A percentile compares a stretch with the other conserved stretches of the same genome.
Evolutionary conservation across 805 yeast species (phyloP).

Genomic region (Lipomyces yamanashiensis): DNA sequence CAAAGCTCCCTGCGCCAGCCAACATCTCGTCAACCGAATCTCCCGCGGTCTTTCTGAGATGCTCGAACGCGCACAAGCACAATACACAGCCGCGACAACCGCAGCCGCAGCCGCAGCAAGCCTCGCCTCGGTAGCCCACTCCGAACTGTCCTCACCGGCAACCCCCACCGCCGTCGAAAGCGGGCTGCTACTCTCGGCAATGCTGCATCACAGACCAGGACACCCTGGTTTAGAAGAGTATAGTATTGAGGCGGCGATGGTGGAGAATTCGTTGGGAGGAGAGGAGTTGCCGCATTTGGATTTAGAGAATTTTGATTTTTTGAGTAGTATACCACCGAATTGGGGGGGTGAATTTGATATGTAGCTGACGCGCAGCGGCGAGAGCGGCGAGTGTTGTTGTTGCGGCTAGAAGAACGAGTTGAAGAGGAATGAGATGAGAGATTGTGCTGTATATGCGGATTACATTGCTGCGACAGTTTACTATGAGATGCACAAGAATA

Average conservation of each 20-base stretch:
- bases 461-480: too few species aligned
- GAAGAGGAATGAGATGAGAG: too few species aligned
- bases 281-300: conserved; percentile 18
- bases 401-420: too few species aligned
- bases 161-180: conserved; percentile 3
- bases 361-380: not conserved
- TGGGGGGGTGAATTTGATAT: conserved; percentile 26
- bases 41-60: conserved; percentile 24
- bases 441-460: too few species aligned
- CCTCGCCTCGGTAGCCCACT: conserved; percentile 11
- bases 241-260: conserved; percentile 16
- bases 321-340: conserved; percentile 20
- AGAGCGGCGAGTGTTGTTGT: too few species aligned
- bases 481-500: too few species aligned
- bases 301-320: conserved; percentile 26
- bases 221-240: conserved; percentile 11
- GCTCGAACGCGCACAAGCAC: conserved; percentile 23
- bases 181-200: not conserved
- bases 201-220: not conserved
- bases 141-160: conserved; percentile 9
- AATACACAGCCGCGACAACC: conserved; percentile 8
- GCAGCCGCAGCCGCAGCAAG: conserved; percentile 18
- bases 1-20: conserved; percentile 26
- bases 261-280: conserved; percentile 2
- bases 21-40: conserved; percentile 29